Conservation (phyloP, 768 basidiomycete genomes). For the Leccinum truebloodii region DNA sequence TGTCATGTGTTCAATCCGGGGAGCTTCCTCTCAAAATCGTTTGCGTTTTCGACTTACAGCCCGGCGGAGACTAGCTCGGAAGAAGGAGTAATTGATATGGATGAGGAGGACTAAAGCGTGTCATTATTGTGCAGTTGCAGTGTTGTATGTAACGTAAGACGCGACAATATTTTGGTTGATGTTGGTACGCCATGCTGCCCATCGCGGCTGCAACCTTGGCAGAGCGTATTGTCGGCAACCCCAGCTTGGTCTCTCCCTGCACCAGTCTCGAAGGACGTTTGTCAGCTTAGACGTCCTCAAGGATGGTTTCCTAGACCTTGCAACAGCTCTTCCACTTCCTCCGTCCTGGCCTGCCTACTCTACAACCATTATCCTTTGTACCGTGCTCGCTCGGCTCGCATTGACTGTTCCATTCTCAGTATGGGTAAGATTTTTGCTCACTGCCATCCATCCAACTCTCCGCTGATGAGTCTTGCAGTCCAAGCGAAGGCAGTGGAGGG, state of each 20-base stretch:
- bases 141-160: background rate
- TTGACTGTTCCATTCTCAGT: conserved; percentile 68
- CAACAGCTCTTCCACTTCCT: conserved; percentile 72
- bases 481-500: conserved; percentile 56
- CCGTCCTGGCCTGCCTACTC: conserved; percentile 70
- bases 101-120: conserved; percentile 35
- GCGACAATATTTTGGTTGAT: conserved; percentile 17
- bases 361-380: conserved; percentile 70
- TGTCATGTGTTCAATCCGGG: conserved; percentile 99
- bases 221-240: conserved; percentile 10
- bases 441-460: conserved; percentile 5
- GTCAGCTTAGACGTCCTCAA: conserved; percentile 38
- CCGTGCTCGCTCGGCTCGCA: conserved; percentile 58
- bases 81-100: conserved; percentile 56
- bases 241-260: conserved; percentile 1
- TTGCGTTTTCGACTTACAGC: conserved; percentile 88
- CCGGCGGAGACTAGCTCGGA: conserved; percentile 85
- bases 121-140: background rate
- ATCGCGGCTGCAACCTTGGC: conserved; percentile 11
- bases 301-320: conserved; percentile 75
- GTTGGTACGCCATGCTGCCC: conserved; percentile 25
- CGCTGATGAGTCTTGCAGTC: conserved; percentile 43
- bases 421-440: conserved; percentile 53
- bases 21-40: conserved; percentile 79
- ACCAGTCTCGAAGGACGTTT: conserved; percentile 22